Base-by-base conservation (phyloP, 2,329 filamentous ascomycete genomes). In the Fusarium pininemorale region DNA sequence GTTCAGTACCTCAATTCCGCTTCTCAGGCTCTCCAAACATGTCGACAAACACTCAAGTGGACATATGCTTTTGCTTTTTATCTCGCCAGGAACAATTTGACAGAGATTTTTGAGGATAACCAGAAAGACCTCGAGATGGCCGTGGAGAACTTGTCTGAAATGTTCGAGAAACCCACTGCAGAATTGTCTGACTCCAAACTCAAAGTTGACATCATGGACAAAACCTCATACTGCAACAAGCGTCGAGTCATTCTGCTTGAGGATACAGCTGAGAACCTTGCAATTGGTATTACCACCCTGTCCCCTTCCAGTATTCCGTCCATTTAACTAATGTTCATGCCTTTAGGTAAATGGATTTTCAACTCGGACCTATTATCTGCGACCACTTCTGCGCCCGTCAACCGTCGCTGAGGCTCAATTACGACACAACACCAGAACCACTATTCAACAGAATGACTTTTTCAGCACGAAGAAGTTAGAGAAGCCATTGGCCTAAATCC, bases 1-100 rank as follows among this genome's bases (percentile, higher is more conserved):
- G 96, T 99, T 12, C 96, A 99, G 80, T 99, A 98, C 81, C 89
- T 99, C 28, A 94, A 98, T 79, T 92, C 94, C 5, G 96, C 96
- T 0, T 98, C 95, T 1, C 94, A 98, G 80, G 94, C 96, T 7
- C 88, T 99, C 22, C 96, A 98, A 84, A 95, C 94, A 53, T 99
- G 96, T 83, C 93, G 96, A n/a, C 96, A 98, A 84, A 99, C 96
- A 0, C 87, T 99, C 10, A 99, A 99, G 85, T 99, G 96, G 96
- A 99, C 96, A 0, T 99, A 99, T 79, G 96, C 96, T 0, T 99
- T 99, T 83, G 96, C 96, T 2, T 99, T 96, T 82, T 99, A 99
- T 80, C 90, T 99, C n/a, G 92, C 93, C 6, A 91, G 94, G 63
- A 98, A 98, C 87, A 98, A 99, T 80, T 86, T 96, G 63, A 98